phyloP scores from a whole-genome alignment of 2,329 filamentous ascomycete genomes.

The Tolypocladium nubicola region DNA sequence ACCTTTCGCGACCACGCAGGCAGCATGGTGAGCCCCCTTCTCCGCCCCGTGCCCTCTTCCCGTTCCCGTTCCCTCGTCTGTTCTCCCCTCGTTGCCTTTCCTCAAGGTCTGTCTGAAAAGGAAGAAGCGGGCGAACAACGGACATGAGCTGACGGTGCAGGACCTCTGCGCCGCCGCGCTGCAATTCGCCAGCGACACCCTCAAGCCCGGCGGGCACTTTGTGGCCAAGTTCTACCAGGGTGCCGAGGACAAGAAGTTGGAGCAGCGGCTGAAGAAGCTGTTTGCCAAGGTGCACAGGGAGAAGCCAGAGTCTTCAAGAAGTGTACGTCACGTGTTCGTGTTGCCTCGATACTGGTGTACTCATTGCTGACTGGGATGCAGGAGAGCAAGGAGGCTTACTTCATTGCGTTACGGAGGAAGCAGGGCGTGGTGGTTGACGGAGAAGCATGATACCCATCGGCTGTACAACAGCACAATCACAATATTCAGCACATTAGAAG shows the following conservation, averaged over 20 bases:
- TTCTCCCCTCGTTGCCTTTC: too few relatives aligned
- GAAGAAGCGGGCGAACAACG: not conserved
- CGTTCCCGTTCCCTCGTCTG: not conserved
- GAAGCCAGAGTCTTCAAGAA: conserved; percentile 85
- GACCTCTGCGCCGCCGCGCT: conserved; percentile 84
- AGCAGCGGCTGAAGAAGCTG: conserved; percentile 61
- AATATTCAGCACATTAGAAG: not conserved
- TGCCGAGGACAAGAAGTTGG: conserved; percentile 69
- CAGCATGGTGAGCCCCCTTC: conserved; percentile 65
- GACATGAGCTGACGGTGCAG: conserved; percentile 33
- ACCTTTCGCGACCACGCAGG: conserved; percentile 78
- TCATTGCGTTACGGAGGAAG: conserved; percentile 68
- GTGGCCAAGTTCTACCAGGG: conserved; percentile 98
- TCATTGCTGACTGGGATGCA: conserved; percentile 4
- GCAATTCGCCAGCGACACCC: conserved; percentile 72
- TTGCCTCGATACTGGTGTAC: not conserved
- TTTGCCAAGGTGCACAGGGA: conserved; percentile 75
- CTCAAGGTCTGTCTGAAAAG: not conserved
- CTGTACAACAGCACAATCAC: not conserved
- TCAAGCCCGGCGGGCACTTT: conserved; percentile 77
- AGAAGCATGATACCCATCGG: not conserved
- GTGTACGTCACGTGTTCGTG: conserved; percentile 41
- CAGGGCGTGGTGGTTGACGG: conserved; percentile 18
- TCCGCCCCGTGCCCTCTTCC: not conserved
- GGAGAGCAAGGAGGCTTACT: conserved; percentile 64